Conservation (phyloP, 805 yeast species). For the Pichia rugopelliculosa region DNA sequence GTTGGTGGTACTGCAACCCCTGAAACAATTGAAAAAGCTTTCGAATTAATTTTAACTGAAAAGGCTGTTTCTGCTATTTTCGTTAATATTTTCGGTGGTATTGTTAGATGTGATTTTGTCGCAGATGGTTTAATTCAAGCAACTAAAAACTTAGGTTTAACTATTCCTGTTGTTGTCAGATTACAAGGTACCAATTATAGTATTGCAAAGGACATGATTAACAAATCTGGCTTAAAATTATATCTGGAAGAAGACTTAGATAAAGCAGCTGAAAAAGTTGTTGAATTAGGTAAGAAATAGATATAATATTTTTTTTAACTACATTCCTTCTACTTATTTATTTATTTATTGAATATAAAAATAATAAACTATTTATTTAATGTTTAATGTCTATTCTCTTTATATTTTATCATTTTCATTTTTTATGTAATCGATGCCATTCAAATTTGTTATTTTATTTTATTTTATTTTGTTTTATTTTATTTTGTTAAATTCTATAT, state of each 20-base stretch:
- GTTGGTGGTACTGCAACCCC: constrained; percentile 99
- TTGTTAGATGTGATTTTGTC: constrained; percentile 97
- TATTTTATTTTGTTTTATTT: too few species aligned
- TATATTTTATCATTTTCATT: not conserved
- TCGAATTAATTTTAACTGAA: constrained; percentile 86
- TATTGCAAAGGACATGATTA: constrained; percentile 79
- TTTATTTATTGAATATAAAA: not conserved
- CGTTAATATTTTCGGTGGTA: constrained; percentile 98
- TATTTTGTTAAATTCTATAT: too few species aligned
- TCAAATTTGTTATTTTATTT: too few species aligned
- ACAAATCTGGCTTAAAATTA: constrained; percentile 86
- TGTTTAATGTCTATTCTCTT: not conserved
- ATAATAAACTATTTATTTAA: constrained; percentile 1
- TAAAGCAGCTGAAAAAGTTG: constrained; percentile 95
- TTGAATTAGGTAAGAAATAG: constrained; percentile 44
- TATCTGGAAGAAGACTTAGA: constrained; percentile 88
- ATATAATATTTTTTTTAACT: not conserved
- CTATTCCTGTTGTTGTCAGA: constrained; percentile 95
- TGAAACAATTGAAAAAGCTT: constrained; percentile 94
- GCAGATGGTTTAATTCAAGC: constrained; percentile 97
- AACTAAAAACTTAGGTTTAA: constrained; percentile 82
- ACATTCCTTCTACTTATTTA: not conserved
- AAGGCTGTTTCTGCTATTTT: constrained; percentile 87
- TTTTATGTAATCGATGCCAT: too few species aligned
- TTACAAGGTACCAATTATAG: constrained; percentile 96